Conservation (phyloP, 2,329 filamentous ascomycete species). For the Alternaria triticimaculans region DNA sequence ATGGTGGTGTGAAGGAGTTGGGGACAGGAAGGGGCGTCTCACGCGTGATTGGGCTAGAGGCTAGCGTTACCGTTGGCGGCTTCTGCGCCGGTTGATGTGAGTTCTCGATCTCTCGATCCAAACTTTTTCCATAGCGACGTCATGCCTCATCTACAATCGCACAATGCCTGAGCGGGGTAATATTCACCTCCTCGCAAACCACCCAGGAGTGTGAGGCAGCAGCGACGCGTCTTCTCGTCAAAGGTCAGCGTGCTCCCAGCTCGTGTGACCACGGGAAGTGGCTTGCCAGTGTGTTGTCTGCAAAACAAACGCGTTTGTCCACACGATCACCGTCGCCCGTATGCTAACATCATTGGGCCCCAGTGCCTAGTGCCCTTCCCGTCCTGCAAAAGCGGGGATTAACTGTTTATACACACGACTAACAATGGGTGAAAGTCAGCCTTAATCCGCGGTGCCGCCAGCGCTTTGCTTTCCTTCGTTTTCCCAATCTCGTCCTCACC, state of each 20-base stretch:
- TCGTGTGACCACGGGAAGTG: conserved; percentile 15
- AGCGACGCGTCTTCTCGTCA: background rate
- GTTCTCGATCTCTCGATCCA: conserved; percentile 27
- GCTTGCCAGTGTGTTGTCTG: conserved; percentile 18
- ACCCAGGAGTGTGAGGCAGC: background rate
- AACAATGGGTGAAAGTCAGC: conserved; percentile 7
- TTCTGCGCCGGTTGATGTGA: conserved; percentile 12
- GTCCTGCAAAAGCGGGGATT: conserved; percentile 26
- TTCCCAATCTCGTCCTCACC: conserved; percentile 2
- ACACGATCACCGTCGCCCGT: conserved; percentile 28
- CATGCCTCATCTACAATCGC: conserved; percentile 8
- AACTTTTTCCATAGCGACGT: conserved; percentile 13
- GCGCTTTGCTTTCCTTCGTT: conserved; percentile 15
- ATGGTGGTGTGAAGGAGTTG: conserved; percentile 19
- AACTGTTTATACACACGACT: conserved; percentile 17
- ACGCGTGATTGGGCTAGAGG: conserved; percentile 17
- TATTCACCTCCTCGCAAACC: background rate
- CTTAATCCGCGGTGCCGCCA: conserved; percentile 16
- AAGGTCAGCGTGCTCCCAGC: conserved; percentile 3
- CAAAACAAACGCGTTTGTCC: conserved; percentile 19
- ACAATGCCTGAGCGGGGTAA: conserved; percentile 2
- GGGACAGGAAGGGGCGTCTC: conserved; percentile 9
- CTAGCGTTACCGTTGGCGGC: conserved; percentile 17
- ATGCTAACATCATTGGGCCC: conserved; percentile 25
- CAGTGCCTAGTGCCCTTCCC: conserved; percentile 16